Evolutionary conservation across 768 basidiomycete species (phyloP).

Genomic region (Pleurotus platypus): DNA sequence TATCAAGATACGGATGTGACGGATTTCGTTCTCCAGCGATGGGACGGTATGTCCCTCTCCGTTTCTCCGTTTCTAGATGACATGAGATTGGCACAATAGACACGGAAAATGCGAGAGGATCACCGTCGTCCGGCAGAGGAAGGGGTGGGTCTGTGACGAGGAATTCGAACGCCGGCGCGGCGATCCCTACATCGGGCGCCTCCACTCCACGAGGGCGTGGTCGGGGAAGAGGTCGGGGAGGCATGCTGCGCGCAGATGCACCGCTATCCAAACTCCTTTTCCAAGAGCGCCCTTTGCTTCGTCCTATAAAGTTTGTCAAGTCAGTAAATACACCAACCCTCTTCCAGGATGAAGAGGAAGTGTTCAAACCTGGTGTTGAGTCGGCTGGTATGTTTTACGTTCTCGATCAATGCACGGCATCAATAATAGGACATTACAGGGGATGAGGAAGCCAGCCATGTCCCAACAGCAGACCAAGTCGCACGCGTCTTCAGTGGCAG

Average conservation of each 20-base stretch:
- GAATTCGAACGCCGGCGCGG: conserved; percentile 12
- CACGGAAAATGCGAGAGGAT: not conserved
- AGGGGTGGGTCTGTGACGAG: conserved; percentile 21
- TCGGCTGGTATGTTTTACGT: conserved; percentile 39
- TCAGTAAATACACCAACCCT: conserved; percentile 46
- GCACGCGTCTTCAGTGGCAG: conserved; percentile 55
- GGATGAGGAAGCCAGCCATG: conserved; percentile 48
- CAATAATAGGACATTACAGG: conserved; percentile 23
- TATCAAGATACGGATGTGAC: conserved; percentile 18
- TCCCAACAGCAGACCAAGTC: conserved; percentile 71
- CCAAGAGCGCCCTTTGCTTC: conserved; percentile 56
- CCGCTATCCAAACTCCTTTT: conserved; percentile 55
- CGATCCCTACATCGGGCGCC: conserved; percentile 19
- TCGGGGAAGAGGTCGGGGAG: conserved; percentile 23
- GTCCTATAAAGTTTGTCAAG: conserved; percentile 69
- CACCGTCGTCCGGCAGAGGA: conserved; percentile 16
- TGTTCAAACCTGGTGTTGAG: conserved; percentile 52
- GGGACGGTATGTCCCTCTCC: conserved; percentile 19
- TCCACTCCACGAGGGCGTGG: conserved; percentile 19
- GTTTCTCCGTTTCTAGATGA: not conserved
- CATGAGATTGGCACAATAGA: not conserved
- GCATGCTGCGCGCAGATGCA: conserved; percentile 33
- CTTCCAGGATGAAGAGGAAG: conserved; percentile 60
- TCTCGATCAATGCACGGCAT: not conserved
- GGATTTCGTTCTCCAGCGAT: conserved; percentile 23